phyloP scores from a whole-genome alignment of 129 eudicot species.

The Helichrysum umbraculigerum region DNA sequence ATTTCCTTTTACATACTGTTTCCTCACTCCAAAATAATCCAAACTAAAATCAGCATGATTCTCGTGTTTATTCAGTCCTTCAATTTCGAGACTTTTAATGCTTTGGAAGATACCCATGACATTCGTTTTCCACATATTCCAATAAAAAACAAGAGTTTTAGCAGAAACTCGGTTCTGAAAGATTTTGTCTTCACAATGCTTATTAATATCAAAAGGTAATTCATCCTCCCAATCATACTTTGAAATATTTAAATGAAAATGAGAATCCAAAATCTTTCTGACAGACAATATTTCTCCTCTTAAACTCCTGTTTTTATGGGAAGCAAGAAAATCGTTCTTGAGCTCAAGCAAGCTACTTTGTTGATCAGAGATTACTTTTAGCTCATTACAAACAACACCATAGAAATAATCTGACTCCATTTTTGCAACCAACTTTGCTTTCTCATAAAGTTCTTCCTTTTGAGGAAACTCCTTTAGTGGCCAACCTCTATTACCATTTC shows the following conservation, averaged over 20 bases:
- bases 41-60: too few species aligned
- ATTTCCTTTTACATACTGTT: too few species aligned
- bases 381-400: conserved; percentile 2
- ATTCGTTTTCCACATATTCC: neutral
- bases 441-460: neutral
- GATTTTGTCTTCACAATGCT: neutral
- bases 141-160: neutral
- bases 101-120: too few species aligned
- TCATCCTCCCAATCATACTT: neutral
- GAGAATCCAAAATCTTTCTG: neutral
- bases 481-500: neutral
- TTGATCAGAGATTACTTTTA: neutral
- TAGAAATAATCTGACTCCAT: neutral
- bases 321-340: neutral
- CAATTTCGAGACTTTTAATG: too few species aligned
- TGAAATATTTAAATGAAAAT: neutral
- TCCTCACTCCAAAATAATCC: too few species aligned
- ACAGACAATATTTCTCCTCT: neutral
- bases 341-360: neutral
- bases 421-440: neutral
- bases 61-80: too few species aligned
- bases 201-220: neutral
- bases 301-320: neutral
- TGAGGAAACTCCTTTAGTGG: neutral
- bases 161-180: neutral